Evolutionary conservation across 805 yeast genomes (phyloP).

Genomic region (Candida gorgasii): DNA sequence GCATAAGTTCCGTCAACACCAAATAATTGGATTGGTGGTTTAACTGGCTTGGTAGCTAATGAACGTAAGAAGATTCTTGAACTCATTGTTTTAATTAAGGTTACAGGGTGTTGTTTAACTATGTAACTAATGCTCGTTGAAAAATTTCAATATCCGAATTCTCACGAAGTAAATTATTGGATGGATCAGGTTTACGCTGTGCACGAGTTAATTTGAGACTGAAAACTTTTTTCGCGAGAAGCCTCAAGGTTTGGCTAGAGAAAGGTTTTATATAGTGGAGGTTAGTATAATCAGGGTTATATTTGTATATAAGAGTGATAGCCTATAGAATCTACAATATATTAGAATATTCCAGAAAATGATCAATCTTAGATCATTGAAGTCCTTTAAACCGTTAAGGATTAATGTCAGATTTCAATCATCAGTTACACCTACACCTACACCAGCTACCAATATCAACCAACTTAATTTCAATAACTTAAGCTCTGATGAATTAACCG

Average conservation of each 20-base stretch:
- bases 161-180: slow-evolving; percentile 5
- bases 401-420: slow-evolving; percentile 14
- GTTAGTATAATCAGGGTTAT: too few relatives aligned
- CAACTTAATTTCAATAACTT: background rate
- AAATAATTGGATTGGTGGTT: slow-evolving; percentile 90
- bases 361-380: slow-evolving; percentile 2
- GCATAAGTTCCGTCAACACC: slow-evolving; percentile 98
- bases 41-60: slow-evolving; percentile 64
- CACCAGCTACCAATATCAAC: background rate
- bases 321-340: too few relatives aligned
- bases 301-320: background rate
- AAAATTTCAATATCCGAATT: slow-evolving; percentile 5
- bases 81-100: slow-evolving; percentile 7
- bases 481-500: slow-evolving; percentile 49
- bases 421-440: slow-evolving; percentile 7
- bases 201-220: slow-evolving; percentile 2
- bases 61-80: slow-evolving; percentile 48
- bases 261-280: background rate
- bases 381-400: background rate
- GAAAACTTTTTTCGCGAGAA: background rate
- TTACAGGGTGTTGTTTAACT: slow-evolving; percentile 5
- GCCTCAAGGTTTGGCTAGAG: too few relatives aligned
- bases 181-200: slow-evolving; percentile 10
- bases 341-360: too few relatives aligned
- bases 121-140: slow-evolving; percentile 4